Base-by-base conservation (phyloP, 768 basidiomycete genomes). In the Podaxis sp. region DNA sequence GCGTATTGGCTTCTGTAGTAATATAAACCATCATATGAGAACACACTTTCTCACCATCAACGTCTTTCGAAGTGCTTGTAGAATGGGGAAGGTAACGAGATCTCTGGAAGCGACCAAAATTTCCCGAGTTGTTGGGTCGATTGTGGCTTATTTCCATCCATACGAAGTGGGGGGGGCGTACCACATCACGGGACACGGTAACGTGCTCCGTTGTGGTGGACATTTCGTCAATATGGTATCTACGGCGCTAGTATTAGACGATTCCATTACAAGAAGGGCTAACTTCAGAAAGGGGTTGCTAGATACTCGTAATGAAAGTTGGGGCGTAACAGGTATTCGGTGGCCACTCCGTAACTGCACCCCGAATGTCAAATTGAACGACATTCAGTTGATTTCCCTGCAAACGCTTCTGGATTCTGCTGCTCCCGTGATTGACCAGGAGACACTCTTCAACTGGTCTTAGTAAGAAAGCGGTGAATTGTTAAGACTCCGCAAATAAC, bases 1-100 rank as follows among this genome's bases (percentile, higher is more conserved):
- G 19, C 3, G 36, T 17, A 47, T 57, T 67, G 59, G 37, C 54
- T 56, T 64, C 58, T 15, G n/a, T 65, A 67, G 68, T 67, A 69
- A 61, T 69, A 65, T 64, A 60, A 55, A 64, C 51, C 49, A 50
- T 62, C 40, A 56, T 56, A 41, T 51, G 47, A 54, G 46, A 63
- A 38, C 51, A 36, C 33, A 61, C 55, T 25, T 61, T 61, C 60
- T 47, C 60, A 61, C 41, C 53, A 47, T 37, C 60, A 59, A 38
- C 50, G 38, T 36, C 58, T 25, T 53, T 29, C 36, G 41, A 61
- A 61, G 60, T 43, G 36, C 29, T 47, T 19, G 12, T 17, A 47
- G 5, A 22, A 61, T 25, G 29, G 22, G 49, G 38, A 53, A 54
- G 52, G 29, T 19, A 27, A 41, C 33, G 36, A 54, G 37, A 54